Base-by-base conservation (phyloP, 139 green algal genomes). In the Astrephomene gubernaculifera region DNA sequence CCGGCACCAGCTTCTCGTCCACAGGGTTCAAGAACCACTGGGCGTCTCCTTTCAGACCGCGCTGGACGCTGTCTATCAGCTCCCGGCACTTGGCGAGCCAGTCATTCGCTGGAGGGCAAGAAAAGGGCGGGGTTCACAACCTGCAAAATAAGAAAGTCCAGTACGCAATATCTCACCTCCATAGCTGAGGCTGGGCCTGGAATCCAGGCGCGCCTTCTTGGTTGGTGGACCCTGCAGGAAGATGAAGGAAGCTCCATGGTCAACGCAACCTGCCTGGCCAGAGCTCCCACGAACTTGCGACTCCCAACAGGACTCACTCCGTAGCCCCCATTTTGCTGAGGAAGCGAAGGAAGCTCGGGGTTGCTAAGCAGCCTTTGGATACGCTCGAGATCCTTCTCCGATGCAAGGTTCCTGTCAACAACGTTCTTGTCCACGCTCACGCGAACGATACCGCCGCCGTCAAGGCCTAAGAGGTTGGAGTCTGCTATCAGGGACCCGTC, bases 181-280 rank as follows among this genome's bases (percentile, higher is more conserved):
- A 12, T 33, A 19, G 54, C 69, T 81, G 29, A 78, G 4, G 80
- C 80, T 86, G 25, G 67, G 35, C 12, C 80, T 29, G 7, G 80
- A 70, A 33, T 84, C 78, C 31, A 84, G 25, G 41, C 80, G 80
- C 36, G 80, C 49, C 69, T 81, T 86, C 54, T 86, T 80, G n/a
- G 45, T 61, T 6, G 45, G 79, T 14, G 65, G 79, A 4, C 33
- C 65, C 79, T 78, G 65, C 7, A 5, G 9, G 63, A 76, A 86
- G 79, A 12, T 61, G 49, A 1, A 2, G 61, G 79, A 86, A 86
- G 79, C 0, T 72, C 43, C 44, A 82, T 45, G 54, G 74, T 82
- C 74, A 82, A 82, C 74, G 12, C 49, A 57, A 57, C 49, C 49
- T 57, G 12, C 12, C 17, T 17, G 49, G 49, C 49, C 12, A 78